Evolutionary conservation across 257 asterid genomes (phyloP).

Genomic region (Przewalskia tangutica): DNA sequence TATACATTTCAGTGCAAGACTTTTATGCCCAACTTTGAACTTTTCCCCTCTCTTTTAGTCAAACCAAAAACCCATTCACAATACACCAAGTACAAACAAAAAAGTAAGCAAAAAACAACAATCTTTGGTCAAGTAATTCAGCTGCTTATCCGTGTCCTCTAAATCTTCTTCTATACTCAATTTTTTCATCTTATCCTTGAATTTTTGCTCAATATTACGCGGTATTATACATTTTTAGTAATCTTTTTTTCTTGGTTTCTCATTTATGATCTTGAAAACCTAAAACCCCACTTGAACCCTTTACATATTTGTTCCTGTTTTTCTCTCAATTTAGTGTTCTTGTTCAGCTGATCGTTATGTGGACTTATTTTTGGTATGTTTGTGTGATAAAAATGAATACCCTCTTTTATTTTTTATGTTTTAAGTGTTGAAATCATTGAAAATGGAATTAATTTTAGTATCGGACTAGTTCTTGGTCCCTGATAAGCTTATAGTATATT

Average conservation of each 20-base stretch:
- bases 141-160: background rate
- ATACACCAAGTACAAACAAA: background rate
- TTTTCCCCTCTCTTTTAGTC: background rate
- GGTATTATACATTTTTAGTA: background rate
- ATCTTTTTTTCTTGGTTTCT: background rate
- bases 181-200: background rate
- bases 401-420: background rate
- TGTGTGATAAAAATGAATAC: background rate
- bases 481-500: too few relatives aligned
- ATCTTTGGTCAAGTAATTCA: conserved; percentile 3
- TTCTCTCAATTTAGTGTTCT: background rate
- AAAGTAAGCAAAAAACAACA: background rate
- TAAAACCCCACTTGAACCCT: background rate
- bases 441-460: background rate
- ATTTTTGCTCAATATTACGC: background rate
- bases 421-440: background rate
- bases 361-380: background rate
- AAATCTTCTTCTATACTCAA: background rate
- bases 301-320: background rate
- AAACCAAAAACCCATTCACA: background rate
- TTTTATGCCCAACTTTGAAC: conserved; percentile 1
- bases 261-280: conserved; percentile 3
- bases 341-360: background rate
- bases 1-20: background rate
- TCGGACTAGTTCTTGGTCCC: background rate